phyloP scores from a whole-genome alignment of 495 filamentous ascomycete species.

The Daldinia loculata region DNA sequence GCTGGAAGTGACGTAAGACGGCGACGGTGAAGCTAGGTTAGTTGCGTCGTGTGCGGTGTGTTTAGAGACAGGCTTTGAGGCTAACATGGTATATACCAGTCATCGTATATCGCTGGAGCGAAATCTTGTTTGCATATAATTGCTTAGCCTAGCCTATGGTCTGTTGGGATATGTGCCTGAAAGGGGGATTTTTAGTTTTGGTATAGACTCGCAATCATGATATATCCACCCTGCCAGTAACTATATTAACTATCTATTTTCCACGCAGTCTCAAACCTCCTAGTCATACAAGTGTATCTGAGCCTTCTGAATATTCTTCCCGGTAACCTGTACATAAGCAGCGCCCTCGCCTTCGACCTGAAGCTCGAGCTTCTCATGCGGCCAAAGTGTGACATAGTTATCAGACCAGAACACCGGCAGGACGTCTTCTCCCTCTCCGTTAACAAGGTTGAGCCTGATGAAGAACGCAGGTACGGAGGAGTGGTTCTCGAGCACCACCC shows the following conservation, averaged over 20 bases:
- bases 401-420: constrained; percentile 66
- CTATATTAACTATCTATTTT: neutral
- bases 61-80: too few relatives aligned
- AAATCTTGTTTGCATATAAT: too few relatives aligned
- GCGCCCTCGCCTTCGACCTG: constrained; percentile 35
- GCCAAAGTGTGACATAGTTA: constrained; percentile 71
- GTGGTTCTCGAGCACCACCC: constrained; percentile 61
- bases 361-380: constrained; percentile 59
- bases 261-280: too few relatives aligned
- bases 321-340: constrained; percentile 40
- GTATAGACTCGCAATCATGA: neutral
- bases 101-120: too few relatives aligned
- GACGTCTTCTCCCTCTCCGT: constrained; percentile 53
- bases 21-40: neutral
- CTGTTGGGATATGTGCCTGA: neutral
- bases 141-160: neutral
- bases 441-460: constrained; percentile 58
- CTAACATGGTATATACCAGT: too few relatives aligned
- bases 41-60: too few relatives aligned
- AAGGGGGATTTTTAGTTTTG: too few relatives aligned
- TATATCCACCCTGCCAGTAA: neutral
- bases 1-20: neutral
- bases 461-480: constrained; percentile 66
- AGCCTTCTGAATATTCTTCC: constrained; percentile 40
- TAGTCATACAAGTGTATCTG: constrained; percentile 9